Evolutionary conservation across 108 stramenopile genomes (phyloP), one percentile per base, ranked within the genome.

Genomic region (Cyclostephanos invisitatus): DNA sequence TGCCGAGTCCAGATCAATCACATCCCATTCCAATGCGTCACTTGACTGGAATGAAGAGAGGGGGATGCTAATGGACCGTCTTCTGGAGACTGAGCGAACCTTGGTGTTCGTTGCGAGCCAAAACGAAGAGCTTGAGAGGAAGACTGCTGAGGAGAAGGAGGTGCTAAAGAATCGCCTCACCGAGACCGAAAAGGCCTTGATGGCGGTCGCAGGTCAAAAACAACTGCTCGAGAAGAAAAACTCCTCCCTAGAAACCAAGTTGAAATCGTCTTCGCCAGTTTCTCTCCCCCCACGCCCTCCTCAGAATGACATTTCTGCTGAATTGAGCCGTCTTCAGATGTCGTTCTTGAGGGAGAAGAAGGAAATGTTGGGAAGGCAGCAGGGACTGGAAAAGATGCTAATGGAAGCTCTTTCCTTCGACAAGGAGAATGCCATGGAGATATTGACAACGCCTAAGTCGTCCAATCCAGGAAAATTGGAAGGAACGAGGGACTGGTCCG

Each of bases 281-380:
- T 15, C 44, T 46, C 44, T 46, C 44, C 44, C 44, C 14, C 44
- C 44, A 46, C 44, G 44, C 15, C 44, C 44, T 46, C 53, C 53
- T 10, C 53, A 24, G 25, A 24, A 8, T 54, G 53, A 54, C 25
- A 24, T 27, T 0, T 54, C 53, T 8, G 53, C 53, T 10, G 53
- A 54, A 25, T 54, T 54, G 22, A 11, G 24, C 9, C 22, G 53
- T 9, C 53, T 54, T 24, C 53, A 54, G 25, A 7, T 27, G 25
- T 54, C 53, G 12, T 54, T 54, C 53, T 54, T 54, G 24, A 54
- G 21, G 25, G 53, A 54, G 53, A 54, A 54, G 53, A 27, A 54
- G 21, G 53, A 25, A 24, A 54, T 54, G 53, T 27, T 54, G 53
- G 53, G 14, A 46, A 46, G 44, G 15, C 44, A 46, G 14, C 15